These are phyloP conservation scores for Debaryomycetaceae sp. DNA, from an alignment of 1,139 yeast genomes.

Conservation along the genomic window DNA sequence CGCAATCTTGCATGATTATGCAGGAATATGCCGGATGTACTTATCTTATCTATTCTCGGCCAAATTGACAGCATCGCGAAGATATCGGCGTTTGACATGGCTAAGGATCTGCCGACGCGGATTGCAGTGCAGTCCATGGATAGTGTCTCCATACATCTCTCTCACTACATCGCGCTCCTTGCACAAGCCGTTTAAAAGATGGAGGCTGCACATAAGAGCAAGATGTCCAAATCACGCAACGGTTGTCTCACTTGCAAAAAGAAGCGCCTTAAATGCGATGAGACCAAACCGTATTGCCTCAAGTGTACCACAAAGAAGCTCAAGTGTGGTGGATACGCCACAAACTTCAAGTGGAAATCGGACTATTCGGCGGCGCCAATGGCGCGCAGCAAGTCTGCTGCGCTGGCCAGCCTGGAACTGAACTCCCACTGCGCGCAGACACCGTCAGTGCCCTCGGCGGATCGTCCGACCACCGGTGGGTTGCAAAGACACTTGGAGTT, in stretches of 20 bases:
- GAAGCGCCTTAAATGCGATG: conserved; percentile 55
- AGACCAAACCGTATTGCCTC: conserved; percentile 47
- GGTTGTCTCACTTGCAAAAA: conserved; percentile 58
- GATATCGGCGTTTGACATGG: too few species aligned
- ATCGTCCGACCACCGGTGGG: conserved; percentile 11
- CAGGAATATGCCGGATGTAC: neutral
- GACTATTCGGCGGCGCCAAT: neutral
- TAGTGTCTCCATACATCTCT: too few species aligned
- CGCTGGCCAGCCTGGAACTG: neutral
- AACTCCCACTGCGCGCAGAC: neutral
- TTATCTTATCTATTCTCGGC: conserved; percentile 3
- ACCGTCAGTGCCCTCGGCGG: neutral
- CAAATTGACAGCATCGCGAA: too few species aligned
- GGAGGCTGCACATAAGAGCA: conserved; percentile 10
- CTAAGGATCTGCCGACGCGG: too few species aligned
- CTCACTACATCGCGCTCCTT: too few species aligned
- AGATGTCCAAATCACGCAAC: conserved; percentile 30
- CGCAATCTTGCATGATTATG: neutral
- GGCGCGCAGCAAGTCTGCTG: neutral
- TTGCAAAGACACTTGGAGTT: conserved; percentile 45
- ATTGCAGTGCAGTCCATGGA: too few species aligned
- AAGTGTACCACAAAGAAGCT: conserved; percentile 43
- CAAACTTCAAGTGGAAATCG: conserved; percentile 59
- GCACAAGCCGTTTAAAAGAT: too few species aligned
- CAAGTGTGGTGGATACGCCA: conserved; percentile 61